Evolutionary conservation across 192 early-diverging fungal species (phyloP), one percentile per base, ranked within the genome.

Genomic region (Allomyces macrogynus): DNA sequence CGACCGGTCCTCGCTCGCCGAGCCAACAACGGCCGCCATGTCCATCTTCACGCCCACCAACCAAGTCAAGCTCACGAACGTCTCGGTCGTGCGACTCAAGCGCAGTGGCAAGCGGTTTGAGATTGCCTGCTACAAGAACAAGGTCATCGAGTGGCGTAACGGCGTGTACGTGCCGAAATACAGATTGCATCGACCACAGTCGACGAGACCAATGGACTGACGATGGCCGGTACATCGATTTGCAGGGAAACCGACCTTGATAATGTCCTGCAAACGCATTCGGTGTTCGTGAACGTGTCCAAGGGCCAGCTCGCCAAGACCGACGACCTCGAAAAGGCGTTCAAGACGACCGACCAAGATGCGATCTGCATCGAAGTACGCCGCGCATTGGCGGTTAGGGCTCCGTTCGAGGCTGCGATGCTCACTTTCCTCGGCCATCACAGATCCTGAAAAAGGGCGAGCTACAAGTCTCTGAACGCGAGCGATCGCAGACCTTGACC

Each of bases 81-180:
- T 99, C 61, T 93, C 93, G 10, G 73, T 96, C 43, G 96, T 99
- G 20, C 88, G 91, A 60, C 75, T 96, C 65, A 88, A 89, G 68
- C 96, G 94, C 76, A 93, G 92, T 25, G 96, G 96, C 49, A 95
- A 93, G 74, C 84, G 96, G 43, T 99, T 97, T 68, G 96, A 99
- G 72, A 82, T 99, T 49, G 96, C 96, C 12, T 95, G 91, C 74
- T 99, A 97, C 77, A 96, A 95, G 72, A 99, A 97, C 80, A 97
- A 99, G 73, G 93, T 95, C 40, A 75, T 89, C 66, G 93, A 99
- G 74, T 96, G 91, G 91, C 78, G 93, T 43, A 90, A 78, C 23
- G 85, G 88, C 60, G 87, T 93, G 88, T 91, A 82, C 68, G 82
- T 40, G 32, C 32, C 32, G 32, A 40, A 40, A 2, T 7, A 40